These are phyloP conservation scores for Gossypium australe DNA, from an alignment of 345 rosid species.

Conservation along the genomic window DNA sequence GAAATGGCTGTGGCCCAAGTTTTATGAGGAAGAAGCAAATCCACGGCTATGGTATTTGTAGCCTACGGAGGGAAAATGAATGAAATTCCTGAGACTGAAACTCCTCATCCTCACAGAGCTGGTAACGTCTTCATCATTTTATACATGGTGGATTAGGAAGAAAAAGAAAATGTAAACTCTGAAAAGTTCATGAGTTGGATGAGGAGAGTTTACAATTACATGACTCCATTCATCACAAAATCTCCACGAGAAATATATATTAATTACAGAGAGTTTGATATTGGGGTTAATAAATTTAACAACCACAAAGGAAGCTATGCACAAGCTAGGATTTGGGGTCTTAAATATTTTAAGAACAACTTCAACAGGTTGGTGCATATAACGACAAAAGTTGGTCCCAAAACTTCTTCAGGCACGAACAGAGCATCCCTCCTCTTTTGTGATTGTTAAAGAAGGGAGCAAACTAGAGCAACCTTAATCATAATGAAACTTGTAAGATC, in stretches of 20 bases:
- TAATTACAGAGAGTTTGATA: conserved; percentile 55
- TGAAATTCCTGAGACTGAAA: conserved; percentile 25
- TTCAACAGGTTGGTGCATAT: conserved; percentile 45
- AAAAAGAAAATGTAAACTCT: conserved; percentile 24
- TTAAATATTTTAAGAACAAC: conserved; percentile 40
- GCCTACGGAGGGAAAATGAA: conserved; percentile 61
- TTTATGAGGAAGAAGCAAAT: conserved; percentile 35
- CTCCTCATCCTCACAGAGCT: conserved; percentile 59
- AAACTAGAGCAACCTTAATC: neutral
- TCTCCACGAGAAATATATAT: conserved; percentile 55
- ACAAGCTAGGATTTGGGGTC: conserved; percentile 49
- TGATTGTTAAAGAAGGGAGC: neutral
- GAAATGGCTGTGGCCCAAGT: conserved; percentile 34
- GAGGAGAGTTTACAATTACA: conserved; percentile 8
- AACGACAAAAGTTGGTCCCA: conserved; percentile 42
- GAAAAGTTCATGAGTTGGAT: conserved; percentile 21
- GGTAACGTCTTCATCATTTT: conserved; percentile 54
- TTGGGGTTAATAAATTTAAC: conserved; percentile 23
- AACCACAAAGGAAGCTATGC: conserved; percentile 20
- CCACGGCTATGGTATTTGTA: conserved; percentile 31
- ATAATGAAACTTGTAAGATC: neutral
- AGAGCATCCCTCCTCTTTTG: conserved; percentile 38
- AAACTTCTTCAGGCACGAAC: conserved; percentile 50
- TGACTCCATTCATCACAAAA: conserved; percentile 56
- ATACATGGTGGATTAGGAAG: conserved; percentile 41